Percentiles rank a stretch among this genome's conserved stretches.
phyloP scores from a whole-genome alignment of 495 filamentous ascomycete genomes.

The Trichocladium antarcticum region DNA sequence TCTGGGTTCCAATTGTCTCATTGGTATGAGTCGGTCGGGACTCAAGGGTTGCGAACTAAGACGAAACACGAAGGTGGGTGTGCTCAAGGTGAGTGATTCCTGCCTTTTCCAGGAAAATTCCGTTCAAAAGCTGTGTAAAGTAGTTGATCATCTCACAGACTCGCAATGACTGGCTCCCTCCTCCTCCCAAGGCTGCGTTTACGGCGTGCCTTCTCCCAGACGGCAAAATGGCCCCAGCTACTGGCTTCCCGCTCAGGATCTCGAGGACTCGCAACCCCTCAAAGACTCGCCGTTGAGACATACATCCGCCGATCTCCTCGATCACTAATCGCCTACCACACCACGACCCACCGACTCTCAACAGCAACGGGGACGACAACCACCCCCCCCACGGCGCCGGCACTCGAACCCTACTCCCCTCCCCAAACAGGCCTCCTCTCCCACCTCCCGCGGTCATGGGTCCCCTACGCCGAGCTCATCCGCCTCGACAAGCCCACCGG shows the following conservation, averaged over 20 bases:
- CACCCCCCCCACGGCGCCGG: conserved; percentile 1
- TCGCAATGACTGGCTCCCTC: conserved; percentile 11
- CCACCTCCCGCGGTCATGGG: conserved; percentile 57
- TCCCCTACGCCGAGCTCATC: conserved; percentile 89
- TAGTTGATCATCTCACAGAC: too few species aligned
- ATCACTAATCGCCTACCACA: conserved; percentile 15
- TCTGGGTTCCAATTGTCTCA: neutral
- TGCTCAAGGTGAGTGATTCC: too few species aligned
- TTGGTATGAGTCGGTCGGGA: neutral
- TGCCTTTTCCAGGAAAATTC: too few species aligned
- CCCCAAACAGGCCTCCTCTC: conserved; percentile 72
- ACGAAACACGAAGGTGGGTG: too few species aligned
- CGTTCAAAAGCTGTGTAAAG: too few species aligned
- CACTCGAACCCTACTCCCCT: conserved; percentile 42
- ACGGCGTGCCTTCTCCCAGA: conserved; percentile 11
- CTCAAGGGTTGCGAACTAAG: too few species aligned
- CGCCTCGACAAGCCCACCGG: conserved; percentile 91
- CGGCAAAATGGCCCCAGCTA: neutral
- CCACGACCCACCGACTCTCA: conserved; percentile 17
- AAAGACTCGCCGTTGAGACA: conserved; percentile 7
- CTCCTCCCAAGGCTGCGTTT: conserved; percentile 7
- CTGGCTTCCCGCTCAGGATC: neutral
- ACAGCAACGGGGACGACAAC: neutral
- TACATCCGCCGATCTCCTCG: neutral
- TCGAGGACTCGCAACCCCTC: conserved; percentile 8